Evolutionary conservation across 805 yeast species (phyloP), one percentile per base, ranked within the genome.

Genomic region (Wickerhamiella sorbophila): DNA sequence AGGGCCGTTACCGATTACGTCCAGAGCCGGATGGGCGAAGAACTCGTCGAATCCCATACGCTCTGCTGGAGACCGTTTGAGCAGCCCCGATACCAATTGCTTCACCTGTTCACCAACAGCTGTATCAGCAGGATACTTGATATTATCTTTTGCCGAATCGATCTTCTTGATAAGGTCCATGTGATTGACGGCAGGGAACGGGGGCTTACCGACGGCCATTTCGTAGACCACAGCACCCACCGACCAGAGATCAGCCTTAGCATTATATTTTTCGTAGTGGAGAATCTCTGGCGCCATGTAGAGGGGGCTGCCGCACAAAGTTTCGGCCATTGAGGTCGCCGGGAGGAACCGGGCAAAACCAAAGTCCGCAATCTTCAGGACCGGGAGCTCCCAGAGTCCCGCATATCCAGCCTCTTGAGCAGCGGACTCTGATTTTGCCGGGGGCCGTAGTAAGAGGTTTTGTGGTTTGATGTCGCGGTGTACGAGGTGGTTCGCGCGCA

Each of bases 231-330:
- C 97, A 1, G 97, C 93, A 3, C 98, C 98, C 4, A 88, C 95
- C 5, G 96, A 86, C 98, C 98, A 91, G 48, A 91, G 63, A 58
- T 91, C 98, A 0, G 96, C 97, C 58, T 86, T 87, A 4, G 97
- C 98, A 52, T 87, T 86, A 63, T 91, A 91, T 61, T 86, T 91
- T 58, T 91, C 96, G 56, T 84, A 87, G 48, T 94, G 70, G 52
- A 91, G 66, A 38, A 91, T 91, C 62, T 91, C 98, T 0, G 98
- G 98, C 0, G 98, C 98, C 98, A 91, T 91, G 62, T 91, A 91
- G 35, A 91, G 70, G 3, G 98, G 98, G 9, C 95, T 84, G 1
- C 98, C 98, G 68, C 98, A 91, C 50, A 91, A 66, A 1, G 98
- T 91, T 58, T 91, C 98, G 1, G 97, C 97, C 74, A 91, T 69